Percentiles rank a stretch among this genome's conserved stretches.
Evolutionary conservation across 2,329 filamentous ascomycete genomes (phyloP).

Genomic region (Trichoderma sp.): DNA sequence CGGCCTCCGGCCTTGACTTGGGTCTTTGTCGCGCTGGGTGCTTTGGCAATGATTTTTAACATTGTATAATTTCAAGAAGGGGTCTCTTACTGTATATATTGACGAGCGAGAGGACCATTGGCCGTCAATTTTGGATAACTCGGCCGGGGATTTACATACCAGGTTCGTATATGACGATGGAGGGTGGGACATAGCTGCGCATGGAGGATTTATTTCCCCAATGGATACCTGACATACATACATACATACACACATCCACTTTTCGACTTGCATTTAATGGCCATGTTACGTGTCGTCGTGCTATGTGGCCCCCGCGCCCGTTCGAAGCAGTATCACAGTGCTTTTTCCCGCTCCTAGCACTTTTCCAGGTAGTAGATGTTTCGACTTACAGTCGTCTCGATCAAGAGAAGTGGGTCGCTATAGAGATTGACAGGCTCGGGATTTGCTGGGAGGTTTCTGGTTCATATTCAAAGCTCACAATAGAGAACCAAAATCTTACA

Average conservation of each 20-base stretch:
- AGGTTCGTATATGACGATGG: background rate
- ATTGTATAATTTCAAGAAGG: background rate
- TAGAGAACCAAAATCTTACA: background rate
- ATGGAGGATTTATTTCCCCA: background rate
- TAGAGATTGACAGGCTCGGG: background rate
- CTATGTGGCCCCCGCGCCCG: background rate
- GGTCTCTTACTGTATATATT: background rate
- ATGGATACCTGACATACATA: background rate
- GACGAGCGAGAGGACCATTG: background rate
- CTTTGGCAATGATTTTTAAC: constrained; percentile 11
- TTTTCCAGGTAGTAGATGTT: background rate
- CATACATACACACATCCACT: background rate
- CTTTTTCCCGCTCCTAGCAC: background rate
- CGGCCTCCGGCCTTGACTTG: constrained; percentile 10
- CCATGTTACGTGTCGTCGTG: background rate
- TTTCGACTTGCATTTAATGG: background rate
- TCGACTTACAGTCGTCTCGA: background rate
- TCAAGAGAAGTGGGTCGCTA: background rate
- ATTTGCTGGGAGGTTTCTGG: background rate
- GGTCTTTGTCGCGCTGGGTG: background rate
- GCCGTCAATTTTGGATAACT: background rate
- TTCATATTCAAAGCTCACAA: background rate
- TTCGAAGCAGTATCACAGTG: background rate
- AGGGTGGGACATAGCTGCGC: background rate
- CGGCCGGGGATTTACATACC: background rate